phyloP scores from a whole-genome alignment of 352 stramenopile species.

The Thraustotheca clavata region DNA sequence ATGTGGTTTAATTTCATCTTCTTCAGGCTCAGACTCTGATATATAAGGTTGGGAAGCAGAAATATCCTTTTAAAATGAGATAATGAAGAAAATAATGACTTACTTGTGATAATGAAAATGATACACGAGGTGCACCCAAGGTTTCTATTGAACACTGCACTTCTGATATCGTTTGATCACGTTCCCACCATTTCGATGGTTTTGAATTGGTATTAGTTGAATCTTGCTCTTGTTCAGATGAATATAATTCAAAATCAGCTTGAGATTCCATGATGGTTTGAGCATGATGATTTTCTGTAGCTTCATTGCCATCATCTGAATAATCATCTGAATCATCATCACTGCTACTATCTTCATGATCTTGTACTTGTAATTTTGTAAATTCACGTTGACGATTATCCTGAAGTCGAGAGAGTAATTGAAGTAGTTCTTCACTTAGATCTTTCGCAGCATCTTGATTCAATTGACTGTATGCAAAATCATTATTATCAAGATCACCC shows the following conservation, averaged over 20 bases:
- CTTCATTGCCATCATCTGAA: conserved; percentile 19
- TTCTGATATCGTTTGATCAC: conserved; percentile 25
- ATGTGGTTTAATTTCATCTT: not conserved
- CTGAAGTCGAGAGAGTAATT: not conserved
- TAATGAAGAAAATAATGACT: too few species aligned
- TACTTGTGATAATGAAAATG: conserved; percentile 23
- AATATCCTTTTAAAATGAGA: not conserved
- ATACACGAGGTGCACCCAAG: conserved; percentile 39
- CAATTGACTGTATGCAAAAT: conserved; percentile 43
- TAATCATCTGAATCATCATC: conserved; percentile 26
- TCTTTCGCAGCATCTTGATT: conserved; percentile 10
- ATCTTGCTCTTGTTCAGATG: not conserved
- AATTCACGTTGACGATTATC: not conserved
- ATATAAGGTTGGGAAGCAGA: not conserved
- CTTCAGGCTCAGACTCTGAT: not conserved
- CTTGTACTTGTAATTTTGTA: conserved; percentile 4
- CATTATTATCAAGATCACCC: not conserved
- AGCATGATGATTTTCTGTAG: not conserved
- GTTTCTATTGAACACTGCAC: conserved; percentile 35
- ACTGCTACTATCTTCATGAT: conserved; percentile 36
- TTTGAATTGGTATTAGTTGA: not conserved
- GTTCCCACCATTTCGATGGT: conserved; percentile 42
- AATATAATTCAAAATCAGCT: conserved; percentile 23
- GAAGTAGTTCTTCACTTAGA: conserved; percentile 22
- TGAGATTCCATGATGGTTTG: conserved; percentile 63